Conservation (phyloP, 1,139 yeast species). For the Geotrichum carabidarum region DNA sequence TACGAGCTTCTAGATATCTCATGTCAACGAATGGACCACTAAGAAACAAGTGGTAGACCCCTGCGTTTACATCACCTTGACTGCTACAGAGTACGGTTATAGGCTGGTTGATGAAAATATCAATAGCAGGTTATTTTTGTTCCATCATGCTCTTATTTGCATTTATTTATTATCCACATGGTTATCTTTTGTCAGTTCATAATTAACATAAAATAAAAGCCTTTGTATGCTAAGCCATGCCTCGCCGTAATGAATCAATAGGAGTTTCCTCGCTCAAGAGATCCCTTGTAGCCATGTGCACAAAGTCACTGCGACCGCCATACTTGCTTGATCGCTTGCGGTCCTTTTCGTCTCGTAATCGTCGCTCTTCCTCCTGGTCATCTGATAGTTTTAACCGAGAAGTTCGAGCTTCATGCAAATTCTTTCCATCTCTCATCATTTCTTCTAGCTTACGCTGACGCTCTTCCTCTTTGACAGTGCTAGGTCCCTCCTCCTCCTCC, state of each 20-base stretch:
- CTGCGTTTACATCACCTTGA: too few relatives aligned
- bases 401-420: conserved; percentile 52
- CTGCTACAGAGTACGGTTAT: too few relatives aligned
- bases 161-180: too few relatives aligned
- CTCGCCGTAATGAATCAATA: conserved; percentile 3
- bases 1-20: conserved; percentile 29
- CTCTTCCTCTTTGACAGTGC: conserved; percentile 7
- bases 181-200: too few relatives aligned
- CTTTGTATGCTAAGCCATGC: not conserved
- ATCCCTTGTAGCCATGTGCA: conserved; percentile 15
- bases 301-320: conserved; percentile 45
- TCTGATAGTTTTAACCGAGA: conserved; percentile 51
- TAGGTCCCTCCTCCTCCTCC: not conserved
- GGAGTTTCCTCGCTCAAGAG: conserved; percentile 3
- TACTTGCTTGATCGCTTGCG: conserved; percentile 70
- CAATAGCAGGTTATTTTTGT: too few relatives aligned
- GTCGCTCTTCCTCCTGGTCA: conserved; percentile 65
- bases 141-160: too few relatives aligned
- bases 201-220: too few relatives aligned
- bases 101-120: too few relatives aligned
- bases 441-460: conserved; percentile 47
- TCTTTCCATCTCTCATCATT: conserved; percentile 55
- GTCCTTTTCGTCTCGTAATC: conserved; percentile 64
- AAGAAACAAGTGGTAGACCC: conserved; percentile 22
- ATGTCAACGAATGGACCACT: conserved; percentile 26